Base-by-base conservation (phyloP, 148 eudicot genomes). In the Rhododendron williamsianum region DNA sequence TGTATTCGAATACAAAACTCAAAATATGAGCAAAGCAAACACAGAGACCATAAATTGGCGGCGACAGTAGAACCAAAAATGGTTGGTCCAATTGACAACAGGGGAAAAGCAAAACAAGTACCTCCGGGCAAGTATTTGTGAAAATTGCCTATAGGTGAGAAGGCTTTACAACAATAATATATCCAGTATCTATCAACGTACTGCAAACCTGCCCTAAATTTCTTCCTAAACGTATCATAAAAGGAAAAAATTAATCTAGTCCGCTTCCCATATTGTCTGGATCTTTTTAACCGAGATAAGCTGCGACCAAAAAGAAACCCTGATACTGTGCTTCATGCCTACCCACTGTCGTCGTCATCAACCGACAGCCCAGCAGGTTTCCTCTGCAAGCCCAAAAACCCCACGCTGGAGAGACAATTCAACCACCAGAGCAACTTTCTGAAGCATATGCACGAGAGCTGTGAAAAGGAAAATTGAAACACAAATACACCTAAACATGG, bases 131-230 rank as follows among this genome's bases (percentile, higher is more conserved):
- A 65, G 58, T 23, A 45, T 41, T 82, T 82, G 76, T 16, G 6
- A 27, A 82, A n/a, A 65, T n/a, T 12, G 41, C 48, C 30, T 45
- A 21, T 11, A 79, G 67, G 30, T 46, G 77, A 78, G 46, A 63
- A 13, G 56, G 82, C 27, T 51, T 78, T 74, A 78, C 33, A 78
- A 85, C 12, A 35, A 49, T 16, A 21, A 49, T 83, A 23, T 30
- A 71, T 71, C 16, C 73, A 23, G n/a, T 58, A 21, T 58, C 60
- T 30, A 77, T 13, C 82, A 4, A 10, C 30, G 4, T 84, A 36
- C 60, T 10, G 48, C 51, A 41, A 18, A 23, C 43, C 86, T 56
- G 35, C 73, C 84, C 78, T 81, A 52, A 86, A 67, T 69, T 86
- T 54, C 80, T 69, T 67, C 49, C 49, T 69, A 16, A 52, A 18